Base-by-base conservation (phyloP, 148 eudicot genomes). In the Beta vulgaris region DNA sequence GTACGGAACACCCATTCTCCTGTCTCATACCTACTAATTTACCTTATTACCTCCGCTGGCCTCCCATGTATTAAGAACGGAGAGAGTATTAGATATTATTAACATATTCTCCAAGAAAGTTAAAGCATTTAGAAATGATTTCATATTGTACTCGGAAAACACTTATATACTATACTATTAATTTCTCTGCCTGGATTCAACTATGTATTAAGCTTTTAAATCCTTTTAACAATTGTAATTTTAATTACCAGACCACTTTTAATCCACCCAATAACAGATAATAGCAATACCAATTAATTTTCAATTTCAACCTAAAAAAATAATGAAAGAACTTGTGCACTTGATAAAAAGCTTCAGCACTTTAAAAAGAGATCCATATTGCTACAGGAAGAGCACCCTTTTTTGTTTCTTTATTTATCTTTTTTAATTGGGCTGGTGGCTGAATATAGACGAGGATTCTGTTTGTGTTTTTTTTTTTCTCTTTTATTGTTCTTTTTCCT, bases 221-320 rank as follows among this genome's bases (percentile, higher is more conserved):
- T 25, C 54, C 53, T 13, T 72, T 40, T 16, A 55, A 19, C 34
- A 53, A 8, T 46, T 12, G 18, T 31, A 62, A 4, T n/a, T 44
- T 62, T 40, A 40, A 6, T 25, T 23, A 46, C 26, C n/a, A 19
- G 21, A 28, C 15, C 80, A 77, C 75, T 70, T 69, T 21, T 21
- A 25, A 66, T 42, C 72, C 73, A 78, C 76, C 76, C 58, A 55
- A 43, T 14, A 32, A 23, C 29, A 35, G 57, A 78, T 63, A 54
- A 21, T 28, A 71, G 69, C 70, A 77, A 72, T 9, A 48, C 54
- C 69, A 78, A 57, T 62, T 37, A 72, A 36, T 55, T 65, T 78
- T 66, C 65, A 40, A 25, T 43, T 64, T 49, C 28, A 15, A n/a
- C 37, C 15, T 36, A 39, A 53, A 39, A 53, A 36, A 54, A 53